These are phyloP conservation scores for Eucalyptus curtisii DNA, from an alignment of 345 rosid species.

Conservation along the genomic window DNA sequence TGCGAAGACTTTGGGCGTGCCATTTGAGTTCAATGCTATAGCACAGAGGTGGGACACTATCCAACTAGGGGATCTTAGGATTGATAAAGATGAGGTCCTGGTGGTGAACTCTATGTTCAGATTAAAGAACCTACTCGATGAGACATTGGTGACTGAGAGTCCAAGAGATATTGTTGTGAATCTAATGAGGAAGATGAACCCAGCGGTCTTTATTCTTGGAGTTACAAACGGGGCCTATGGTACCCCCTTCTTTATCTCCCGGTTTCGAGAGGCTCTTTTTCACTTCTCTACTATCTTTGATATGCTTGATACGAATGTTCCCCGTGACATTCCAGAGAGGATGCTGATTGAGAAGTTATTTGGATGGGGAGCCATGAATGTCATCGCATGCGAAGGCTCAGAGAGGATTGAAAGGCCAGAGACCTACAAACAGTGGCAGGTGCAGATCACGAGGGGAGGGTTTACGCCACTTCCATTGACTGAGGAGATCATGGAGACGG, in stretches of 20 bases:
- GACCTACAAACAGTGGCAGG: constrained; percentile 47
- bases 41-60: constrained; percentile 59
- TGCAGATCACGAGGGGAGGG: constrained; percentile 27
- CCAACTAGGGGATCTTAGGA: constrained; percentile 34
- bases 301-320: constrained; percentile 27
- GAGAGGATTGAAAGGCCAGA: constrained; percentile 51
- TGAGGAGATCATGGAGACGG: constrained; percentile 17
- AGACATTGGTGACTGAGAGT: constrained; percentile 33
- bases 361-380: constrained; percentile 40
- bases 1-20: constrained; percentile 35
- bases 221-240: constrained; percentile 26
- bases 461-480: constrained; percentile 25
- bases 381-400: constrained; percentile 38
- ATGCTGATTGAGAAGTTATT: constrained; percentile 27
- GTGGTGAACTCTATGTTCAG: constrained; percentile 29
- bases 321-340: constrained; percentile 38
- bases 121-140: constrained; percentile 43
- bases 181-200: constrained; percentile 29
- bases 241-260: constrained; percentile 38
- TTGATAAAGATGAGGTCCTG: constrained; percentile 31
- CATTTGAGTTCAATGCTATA: constrained; percentile 40
- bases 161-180: constrained; percentile 35
- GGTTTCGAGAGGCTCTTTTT: constrained; percentile 49
- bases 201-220: constrained; percentile 28
- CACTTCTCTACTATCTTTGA: constrained; percentile 38